Evolutionary conservation across 495 filamentous ascomycete genomes (phyloP).

Genomic region (Tricharina praecox): DNA sequence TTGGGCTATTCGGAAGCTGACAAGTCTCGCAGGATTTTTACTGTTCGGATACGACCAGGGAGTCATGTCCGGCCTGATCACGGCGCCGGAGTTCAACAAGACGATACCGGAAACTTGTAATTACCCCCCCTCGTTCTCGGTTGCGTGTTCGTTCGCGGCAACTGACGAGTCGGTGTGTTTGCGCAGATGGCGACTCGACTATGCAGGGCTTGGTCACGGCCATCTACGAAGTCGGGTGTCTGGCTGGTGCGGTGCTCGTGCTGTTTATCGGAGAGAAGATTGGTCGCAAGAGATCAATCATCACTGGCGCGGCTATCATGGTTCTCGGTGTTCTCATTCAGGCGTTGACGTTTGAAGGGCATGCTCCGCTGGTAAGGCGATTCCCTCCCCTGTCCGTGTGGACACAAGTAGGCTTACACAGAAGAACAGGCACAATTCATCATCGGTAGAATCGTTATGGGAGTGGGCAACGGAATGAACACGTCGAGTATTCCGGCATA

Average conservation of each 20-base stretch:
- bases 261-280: conserved; percentile 49
- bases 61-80: conserved; percentile 98
- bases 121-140: too few relatives aligned
- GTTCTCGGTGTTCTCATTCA: conserved; percentile 58
- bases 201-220: conserved; percentile 72
- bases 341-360: conserved; percentile 30
- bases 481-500: conserved; percentile 65
- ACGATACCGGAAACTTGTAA: conserved; percentile 53
- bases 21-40: conserved; percentile 71
- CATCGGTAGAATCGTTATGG: conserved; percentile 55
- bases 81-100: conserved; percentile 57
- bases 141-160: too few relatives aligned
- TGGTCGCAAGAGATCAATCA: conserved; percentile 44
- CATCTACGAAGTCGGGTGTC: conserved; percentile 68
- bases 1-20: conserved; percentile 15
- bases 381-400: too few relatives aligned
- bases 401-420: too few relatives aligned
- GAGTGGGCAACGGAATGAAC: conserved; percentile 60
- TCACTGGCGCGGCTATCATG: conserved; percentile 52
- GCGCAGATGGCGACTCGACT: conserved; percentile 42
- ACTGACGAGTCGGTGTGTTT: too few relatives aligned
- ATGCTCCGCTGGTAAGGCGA: conserved; percentile 18
- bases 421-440: conserved; percentile 51
- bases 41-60: conserved; percentile 98
- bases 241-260: conserved; percentile 56